Conservation (phyloP, 2,329 filamentous ascomycete genomes). For the Xylariales sp. region DNA sequence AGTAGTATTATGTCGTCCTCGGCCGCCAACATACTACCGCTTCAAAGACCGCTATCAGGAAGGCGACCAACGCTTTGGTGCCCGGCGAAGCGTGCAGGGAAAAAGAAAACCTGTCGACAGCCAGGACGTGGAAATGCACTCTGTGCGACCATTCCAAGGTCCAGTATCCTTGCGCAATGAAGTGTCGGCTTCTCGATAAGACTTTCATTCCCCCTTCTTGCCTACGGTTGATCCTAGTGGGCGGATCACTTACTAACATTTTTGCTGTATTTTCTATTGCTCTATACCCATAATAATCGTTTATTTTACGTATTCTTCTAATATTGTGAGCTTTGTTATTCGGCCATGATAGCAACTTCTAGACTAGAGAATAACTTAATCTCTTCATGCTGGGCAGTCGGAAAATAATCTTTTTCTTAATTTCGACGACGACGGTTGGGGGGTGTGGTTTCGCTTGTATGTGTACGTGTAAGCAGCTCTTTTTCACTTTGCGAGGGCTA, state of each 20-base stretch:
- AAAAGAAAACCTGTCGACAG: conserved; percentile 63
- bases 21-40: conserved; percentile 86
- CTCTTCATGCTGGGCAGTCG: conserved; percentile 5
- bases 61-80: conserved; percentile 86
- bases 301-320: conserved; percentile 20
- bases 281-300: conserved; percentile 40
- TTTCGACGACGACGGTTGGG: neutral
- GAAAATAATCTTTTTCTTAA: neutral
- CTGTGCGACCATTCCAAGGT: conserved; percentile 68
- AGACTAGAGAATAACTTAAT: conserved; percentile 11
- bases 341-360: conserved; percentile 9
- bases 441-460: conserved; percentile 26
- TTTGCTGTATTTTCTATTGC: conserved; percentile 25
- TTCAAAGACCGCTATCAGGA: conserved; percentile 82
- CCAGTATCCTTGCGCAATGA: conserved; percentile 57
- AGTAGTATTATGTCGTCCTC: conserved; percentile 82
- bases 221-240: conserved; percentile 16
- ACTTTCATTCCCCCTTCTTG: neutral
- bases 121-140: conserved; percentile 78
- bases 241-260: conserved; percentile 4
- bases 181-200: conserved; percentile 38
- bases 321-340: conserved; percentile 14
- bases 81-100: conserved; percentile 63
- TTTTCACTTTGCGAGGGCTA: conserved; percentile 10
- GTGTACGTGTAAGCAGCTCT: conserved; percentile 29